phyloP scores from a whole-genome alignment of 1,284 basidiomycete genomes.

The Stereum hirsutum region DNA sequence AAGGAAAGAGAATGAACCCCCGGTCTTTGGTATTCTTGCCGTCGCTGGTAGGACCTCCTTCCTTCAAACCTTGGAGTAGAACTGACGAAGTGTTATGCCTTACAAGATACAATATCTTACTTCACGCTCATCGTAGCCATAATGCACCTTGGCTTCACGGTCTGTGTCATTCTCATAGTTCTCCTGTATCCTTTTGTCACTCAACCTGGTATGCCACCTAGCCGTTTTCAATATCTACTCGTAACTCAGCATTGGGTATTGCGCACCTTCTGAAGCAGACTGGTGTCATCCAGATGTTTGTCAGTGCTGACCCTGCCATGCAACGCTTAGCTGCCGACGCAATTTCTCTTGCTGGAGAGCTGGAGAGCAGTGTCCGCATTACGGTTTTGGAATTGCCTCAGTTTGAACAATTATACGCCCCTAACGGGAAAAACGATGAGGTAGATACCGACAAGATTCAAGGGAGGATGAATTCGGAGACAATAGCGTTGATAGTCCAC shows the following conservation, averaged over 20 bases:
- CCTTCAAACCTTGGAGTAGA: neutral
- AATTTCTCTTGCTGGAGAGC: too few species aligned
- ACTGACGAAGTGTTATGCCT: neutral
- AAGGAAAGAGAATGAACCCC: neutral
- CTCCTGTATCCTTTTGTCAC: slow-evolving; percentile 11
- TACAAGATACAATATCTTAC: too few species aligned
- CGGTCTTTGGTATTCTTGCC: slow-evolving; percentile 3
- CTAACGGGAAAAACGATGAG: too few species aligned
- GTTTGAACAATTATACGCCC: too few species aligned
- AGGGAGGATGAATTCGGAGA: too few species aligned
- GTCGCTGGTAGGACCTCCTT: slow-evolving; percentile 1
- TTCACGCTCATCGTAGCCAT: too few species aligned
- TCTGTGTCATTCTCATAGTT: slow-evolving; percentile 15
- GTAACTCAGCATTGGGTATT: slow-evolving; percentile 3
- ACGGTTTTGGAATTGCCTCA: too few species aligned
- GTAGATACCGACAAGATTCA: too few species aligned
- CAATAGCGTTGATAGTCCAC: too few species aligned
- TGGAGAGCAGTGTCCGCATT: too few species aligned
- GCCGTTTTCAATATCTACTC: slow-evolving; percentile 17
- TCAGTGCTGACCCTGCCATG: slow-evolving; percentile 4
- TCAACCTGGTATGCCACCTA: slow-evolving; percentile 12
- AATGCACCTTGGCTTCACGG: too few species aligned
- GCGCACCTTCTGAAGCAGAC: slow-evolving; percentile 3
- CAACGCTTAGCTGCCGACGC: slow-evolving; percentile 1
- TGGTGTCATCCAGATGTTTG: slow-evolving; percentile 3